These are phyloP conservation scores for Cordyceps javanica DNA, from an alignment of 2,329 filamentous ascomycete genomes.

Conservation along the genomic window DNA sequence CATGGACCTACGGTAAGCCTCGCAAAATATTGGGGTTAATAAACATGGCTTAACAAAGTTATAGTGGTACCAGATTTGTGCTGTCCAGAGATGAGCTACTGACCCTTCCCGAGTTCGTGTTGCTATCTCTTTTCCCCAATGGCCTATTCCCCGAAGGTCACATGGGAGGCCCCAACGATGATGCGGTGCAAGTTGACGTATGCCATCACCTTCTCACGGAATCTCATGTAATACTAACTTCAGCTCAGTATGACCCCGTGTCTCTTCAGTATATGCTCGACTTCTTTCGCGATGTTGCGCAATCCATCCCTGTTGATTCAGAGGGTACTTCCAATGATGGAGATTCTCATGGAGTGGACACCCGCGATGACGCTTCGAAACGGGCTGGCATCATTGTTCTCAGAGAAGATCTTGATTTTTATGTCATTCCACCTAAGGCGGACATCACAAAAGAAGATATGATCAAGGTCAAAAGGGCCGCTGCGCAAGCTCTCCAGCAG, in stretches of 20 bases:
- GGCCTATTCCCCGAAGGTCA: slow-evolving; percentile 96
- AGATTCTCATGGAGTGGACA: slow-evolving; percentile 62
- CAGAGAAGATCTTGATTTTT: slow-evolving; percentile 94
- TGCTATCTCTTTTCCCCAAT: slow-evolving; percentile 96
- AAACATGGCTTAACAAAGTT: slow-evolving; percentile 20
- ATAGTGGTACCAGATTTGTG: slow-evolving; percentile 85
- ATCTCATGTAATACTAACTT: slow-evolving; percentile 2
- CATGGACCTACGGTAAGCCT: slow-evolving; percentile 78
- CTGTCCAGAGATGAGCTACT: slow-evolving; percentile 91
- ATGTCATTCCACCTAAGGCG: slow-evolving; percentile 79
- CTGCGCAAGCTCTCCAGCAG: slow-evolving; percentile 75
- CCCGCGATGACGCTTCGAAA: slow-evolving; percentile 73
- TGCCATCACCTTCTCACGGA: slow-evolving; percentile 33
- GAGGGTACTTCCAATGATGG: slow-evolving; percentile 59
- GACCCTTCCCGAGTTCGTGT: slow-evolving; percentile 92
- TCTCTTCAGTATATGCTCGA: slow-evolving; percentile 99
- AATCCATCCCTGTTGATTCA: slow-evolving; percentile 83
- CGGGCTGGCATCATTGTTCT: slow-evolving; percentile 96
- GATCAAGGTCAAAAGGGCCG: slow-evolving; percentile 92
- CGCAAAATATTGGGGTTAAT: background rate
- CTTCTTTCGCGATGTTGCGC: slow-evolving; percentile 92
- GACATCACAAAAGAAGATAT: slow-evolving; percentile 86
- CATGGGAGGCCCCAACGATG: slow-evolving; percentile 87
- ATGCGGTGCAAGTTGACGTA: slow-evolving; percentile 96
- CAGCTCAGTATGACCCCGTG: slow-evolving; percentile 80